A percentile compares a stretch with the other conserved stretches of the same genome.
Evolutionary conservation across 78 protist species (phyloP).

Genomic region (Dictyostelium discoideum): DNA sequence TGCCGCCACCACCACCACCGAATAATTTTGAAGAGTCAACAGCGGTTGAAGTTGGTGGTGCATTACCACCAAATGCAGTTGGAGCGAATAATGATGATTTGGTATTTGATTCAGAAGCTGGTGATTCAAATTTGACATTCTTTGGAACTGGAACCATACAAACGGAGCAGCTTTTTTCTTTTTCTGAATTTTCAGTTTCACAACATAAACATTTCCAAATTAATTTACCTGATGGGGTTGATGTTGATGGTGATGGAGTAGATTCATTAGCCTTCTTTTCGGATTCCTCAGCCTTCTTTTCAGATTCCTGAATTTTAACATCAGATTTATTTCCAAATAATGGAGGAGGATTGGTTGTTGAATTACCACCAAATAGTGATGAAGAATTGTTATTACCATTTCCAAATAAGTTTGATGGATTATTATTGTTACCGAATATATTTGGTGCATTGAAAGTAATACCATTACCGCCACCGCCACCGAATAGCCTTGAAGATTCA

Average conservation of each 20-base stretch:
- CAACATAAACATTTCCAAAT: constrained; percentile 61
- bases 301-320: not conserved
- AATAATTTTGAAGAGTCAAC: not conserved
- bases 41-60: not conserved
- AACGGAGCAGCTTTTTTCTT: not conserved
- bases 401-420: not conserved
- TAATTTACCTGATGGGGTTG: not conserved
- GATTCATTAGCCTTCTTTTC: too few relatives aligned
- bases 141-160: constrained; percentile 50
- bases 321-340: not conserved
- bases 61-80: not conserved
- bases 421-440: not conserved
- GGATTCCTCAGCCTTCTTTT: not conserved
- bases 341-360: not conserved
- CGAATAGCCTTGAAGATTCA: not conserved
- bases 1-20: not conserved
- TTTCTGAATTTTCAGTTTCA: constrained; percentile 10
- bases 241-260: too few relatives aligned
- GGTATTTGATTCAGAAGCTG: not conserved
- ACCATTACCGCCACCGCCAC: not conserved
- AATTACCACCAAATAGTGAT: not conserved
- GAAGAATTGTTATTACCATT: not conserved
- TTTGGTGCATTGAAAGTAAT: not conserved
- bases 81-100: not conserved
- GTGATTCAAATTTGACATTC: not conserved